Base-by-base conservation (phyloP, 2,329 filamentous ascomycete genomes). In the Trichophyton verrucosum region DNA sequence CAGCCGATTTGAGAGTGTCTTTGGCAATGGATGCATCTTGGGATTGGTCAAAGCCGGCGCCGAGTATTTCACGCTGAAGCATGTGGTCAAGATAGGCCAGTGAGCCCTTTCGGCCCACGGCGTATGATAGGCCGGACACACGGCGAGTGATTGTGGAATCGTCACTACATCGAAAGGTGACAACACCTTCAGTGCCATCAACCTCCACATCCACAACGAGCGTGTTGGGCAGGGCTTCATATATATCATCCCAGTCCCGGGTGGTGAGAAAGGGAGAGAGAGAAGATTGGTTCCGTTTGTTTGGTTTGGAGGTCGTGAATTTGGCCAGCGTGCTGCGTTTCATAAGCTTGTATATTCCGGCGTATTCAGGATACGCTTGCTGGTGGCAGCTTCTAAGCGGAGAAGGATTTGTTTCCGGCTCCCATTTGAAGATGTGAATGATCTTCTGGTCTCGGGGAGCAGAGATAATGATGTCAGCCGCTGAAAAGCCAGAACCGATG, bases 341-440 rank as follows among this genome's bases (percentile, higher is more conserved):
- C 82, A 85, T 85, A 47, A 81, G 73, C 13, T 80, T 76, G 64
- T 85, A 84, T 1, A 85, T 75, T 7, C 78, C 76, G 0, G 82
- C 82, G 66, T 85, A 85, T 63, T 85, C 82, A 0, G 82, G 82
- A 66, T 85, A 85, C 33, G 82, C 82, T 51, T 81, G 78, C 55
- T 81, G 79, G 66, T 85, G 82, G 62, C 82, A 85, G 42, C 78
- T 77, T 20, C 79, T 78, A 11, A 85, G 70, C 1, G 82, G 82
- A 0, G 81, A 84, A 0, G 82, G 81, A 17, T 76, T 75, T 3
- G 73, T 75, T 7, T 81, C 75, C 0, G 81, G 80, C n/a, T 77
- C 75, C 82, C 82, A 85, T 67, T 80, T 80, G 68, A 79, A 85
- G 59, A 84, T 68, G 65, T 85, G 82, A n/a, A 85, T 70, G 49